These are phyloP conservation scores for Sporodiniella umbellata DNA, from an alignment of 371 early-diverging fungal species.

Conservation along the genomic window DNA sequence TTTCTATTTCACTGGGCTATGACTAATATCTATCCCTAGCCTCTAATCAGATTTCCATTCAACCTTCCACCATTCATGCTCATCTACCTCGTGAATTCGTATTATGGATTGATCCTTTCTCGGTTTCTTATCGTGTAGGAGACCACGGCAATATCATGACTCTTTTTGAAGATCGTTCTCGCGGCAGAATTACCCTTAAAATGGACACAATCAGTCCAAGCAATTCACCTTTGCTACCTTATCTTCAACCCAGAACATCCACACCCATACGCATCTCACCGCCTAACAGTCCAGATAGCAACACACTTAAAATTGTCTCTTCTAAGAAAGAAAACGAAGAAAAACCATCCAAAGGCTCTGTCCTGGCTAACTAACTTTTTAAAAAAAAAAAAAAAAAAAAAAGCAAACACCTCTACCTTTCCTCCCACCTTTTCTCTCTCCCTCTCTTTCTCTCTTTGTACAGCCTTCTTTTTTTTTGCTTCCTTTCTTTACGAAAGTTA, in stretches of 20 bases:
- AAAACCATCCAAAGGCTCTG: slow-evolving; percentile 16
- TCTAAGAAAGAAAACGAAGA: slow-evolving; percentile 2
- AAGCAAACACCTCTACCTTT: too few relatives aligned
- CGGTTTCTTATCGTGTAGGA: slow-evolving; percentile 73
- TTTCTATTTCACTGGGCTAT: background rate
- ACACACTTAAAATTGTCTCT: slow-evolving; percentile 3
- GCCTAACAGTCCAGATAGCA: slow-evolving; percentile 35
- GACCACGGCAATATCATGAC: slow-evolving; percentile 74
- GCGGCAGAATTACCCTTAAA: slow-evolving; percentile 52
- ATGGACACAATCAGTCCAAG: slow-evolving; percentile 22
- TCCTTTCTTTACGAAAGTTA: too few relatives aligned
- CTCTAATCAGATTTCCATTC: slow-evolving; percentile 22
- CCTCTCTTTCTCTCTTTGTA: too few relatives aligned
- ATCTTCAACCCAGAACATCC: slow-evolving; percentile 34
- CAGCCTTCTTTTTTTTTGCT: too few relatives aligned
- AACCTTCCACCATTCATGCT: slow-evolving; percentile 20
- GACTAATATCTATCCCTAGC: slow-evolving; percentile 15
- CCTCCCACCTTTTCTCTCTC: too few relatives aligned
- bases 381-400: background rate
- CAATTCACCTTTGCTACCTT: slow-evolving; percentile 21
- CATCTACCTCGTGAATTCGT: slow-evolving; percentile 74
- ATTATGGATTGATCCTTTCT: slow-evolving; percentile 82
- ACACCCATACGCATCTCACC: slow-evolving; percentile 47
- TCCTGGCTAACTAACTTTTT: slow-evolving; percentile 9
- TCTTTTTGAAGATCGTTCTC: slow-evolving; percentile 66